Conservation (phyloP, 2,329 filamentous ascomycete species). For the Elsinoe fawcettii region DNA sequence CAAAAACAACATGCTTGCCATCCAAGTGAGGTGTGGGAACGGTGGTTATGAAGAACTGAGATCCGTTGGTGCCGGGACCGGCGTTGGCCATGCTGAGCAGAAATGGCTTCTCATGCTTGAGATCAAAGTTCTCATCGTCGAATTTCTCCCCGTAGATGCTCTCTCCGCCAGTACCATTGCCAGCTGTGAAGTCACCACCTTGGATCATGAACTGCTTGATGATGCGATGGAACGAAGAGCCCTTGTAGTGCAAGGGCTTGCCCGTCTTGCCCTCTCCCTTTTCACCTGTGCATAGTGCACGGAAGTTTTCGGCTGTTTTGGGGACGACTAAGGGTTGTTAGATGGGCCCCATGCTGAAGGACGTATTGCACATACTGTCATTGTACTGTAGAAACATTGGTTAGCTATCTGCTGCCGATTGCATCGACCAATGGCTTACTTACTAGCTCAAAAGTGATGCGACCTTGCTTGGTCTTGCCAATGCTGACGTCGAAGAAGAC, state of each 20-base stretch:
- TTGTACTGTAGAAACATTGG: conserved; percentile 30
- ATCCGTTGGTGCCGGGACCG: conserved; percentile 88
- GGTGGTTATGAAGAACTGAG: conserved; percentile 97
- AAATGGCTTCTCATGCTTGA: conserved; percentile 89
- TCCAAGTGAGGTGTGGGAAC: conserved; percentile 92
- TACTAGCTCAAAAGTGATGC: conserved; percentile 79
- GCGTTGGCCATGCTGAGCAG: conserved; percentile 97
- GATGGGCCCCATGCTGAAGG: neutral
- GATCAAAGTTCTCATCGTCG: conserved; percentile 88
- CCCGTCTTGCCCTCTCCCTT: conserved; percentile 76
- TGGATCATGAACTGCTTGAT: conserved; percentile 99
- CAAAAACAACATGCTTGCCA: conserved; percentile 95
- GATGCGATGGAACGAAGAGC: conserved; percentile 85
- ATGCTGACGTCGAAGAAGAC: conserved; percentile 93
- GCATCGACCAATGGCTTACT: conserved; percentile 25
- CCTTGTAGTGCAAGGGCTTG: conserved; percentile 86
- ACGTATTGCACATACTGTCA: conserved; percentile 29
- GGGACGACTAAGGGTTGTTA: conserved; percentile 58
- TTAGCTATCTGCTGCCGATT: neutral
- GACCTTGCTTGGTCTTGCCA: conserved; percentile 63
- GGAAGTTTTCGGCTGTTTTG: conserved; percentile 96
- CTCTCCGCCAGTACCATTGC: conserved; percentile 92
- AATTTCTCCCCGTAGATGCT: conserved; percentile 98
- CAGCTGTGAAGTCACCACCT: conserved; percentile 91
- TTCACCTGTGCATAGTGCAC: conserved; percentile 86